Base-by-base conservation (phyloP, 768 basidiomycete genomes). In the Lentinula boryana region DNA sequence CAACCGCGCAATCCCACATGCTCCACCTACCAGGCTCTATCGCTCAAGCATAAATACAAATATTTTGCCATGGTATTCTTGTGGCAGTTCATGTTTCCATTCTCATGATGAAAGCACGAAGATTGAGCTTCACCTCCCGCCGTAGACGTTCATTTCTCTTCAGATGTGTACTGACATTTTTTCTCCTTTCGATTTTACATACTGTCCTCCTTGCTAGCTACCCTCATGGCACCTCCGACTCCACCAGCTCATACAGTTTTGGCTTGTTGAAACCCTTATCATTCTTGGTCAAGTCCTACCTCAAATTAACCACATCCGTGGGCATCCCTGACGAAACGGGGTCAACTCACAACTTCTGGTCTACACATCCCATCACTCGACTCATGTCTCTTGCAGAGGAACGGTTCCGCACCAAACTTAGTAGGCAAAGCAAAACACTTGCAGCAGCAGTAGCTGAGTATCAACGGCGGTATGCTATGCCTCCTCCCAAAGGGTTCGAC, bases 401-500 rank as follows among this genome's bases (percentile, higher is more conserved):
- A 18, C 79, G 80, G 56, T 97, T 86, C 72, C 79, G 84, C 36
- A 71, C 75, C 35, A 81, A 88, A 66, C 74, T 98, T 33, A 76
- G 75, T 1, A 76, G 78, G 53, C 96, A 98, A 76, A 93, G 91
- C 71, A 84, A 81, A 67, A 88, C 91, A 0, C 79, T 98, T 38
- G 76, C 76, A 46, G 83, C 84, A 33, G 96, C 96, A 0, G 91
- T 93, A 0, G 71, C 73, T 7, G 93, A 95, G 71, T 99, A 99
- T 74, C 83, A 76, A 65, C 75, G 80, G 60, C 80, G 95, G 61
- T 95, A 96, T 71, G 76, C 76, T 10, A 82, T 90, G 40, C 74
- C 84, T 40, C 97, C 97, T 3, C 96, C 97, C 0, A 52, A 83
- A 80, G 44, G 96, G 95, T 99, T 98, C 64, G 95, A 94, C 68